These are phyloP conservation scores for Mycotypha africana DNA, from an alignment of 371 early-diverging fungal genomes.

Conservation along the genomic window DNA sequence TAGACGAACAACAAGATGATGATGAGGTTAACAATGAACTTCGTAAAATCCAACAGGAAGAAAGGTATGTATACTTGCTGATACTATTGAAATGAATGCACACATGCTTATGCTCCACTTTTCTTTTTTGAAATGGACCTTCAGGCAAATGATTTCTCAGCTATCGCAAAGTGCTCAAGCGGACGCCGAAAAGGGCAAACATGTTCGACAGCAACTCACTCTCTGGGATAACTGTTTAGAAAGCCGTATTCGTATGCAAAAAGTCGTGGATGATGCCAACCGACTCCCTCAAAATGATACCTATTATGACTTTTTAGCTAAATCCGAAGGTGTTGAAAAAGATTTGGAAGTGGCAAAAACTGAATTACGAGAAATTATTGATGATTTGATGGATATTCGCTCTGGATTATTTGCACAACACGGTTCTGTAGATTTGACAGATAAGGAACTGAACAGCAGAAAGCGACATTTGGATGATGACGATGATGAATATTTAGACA, in stretches of 20 bases:
- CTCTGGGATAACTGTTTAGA: conserved; percentile 88
- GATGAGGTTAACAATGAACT: conserved; percentile 61
- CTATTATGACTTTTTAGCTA: conserved; percentile 27
- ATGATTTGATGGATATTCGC: conserved; percentile 43
- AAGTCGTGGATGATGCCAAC: conserved; percentile 70
- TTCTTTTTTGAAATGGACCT: background rate
- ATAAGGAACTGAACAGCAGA: conserved; percentile 23
- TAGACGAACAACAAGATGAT: conserved; percentile 75
- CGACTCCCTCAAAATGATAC: conserved; percentile 66
- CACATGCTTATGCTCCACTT: background rate
- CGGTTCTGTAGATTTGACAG: conserved; percentile 27
- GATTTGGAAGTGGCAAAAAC: conserved; percentile 26
- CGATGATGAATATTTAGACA: conserved; percentile 46
- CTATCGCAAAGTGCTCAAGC: conserved; percentile 66
- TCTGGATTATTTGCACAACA: conserved; percentile 26
- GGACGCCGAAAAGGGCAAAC: conserved; percentile 86
- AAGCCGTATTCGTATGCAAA: conserved; percentile 86
- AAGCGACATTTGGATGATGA: conserved; percentile 51
- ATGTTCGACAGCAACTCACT: conserved; percentile 75
- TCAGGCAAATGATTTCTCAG: conserved; percentile 57
- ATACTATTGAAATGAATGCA: conserved; percentile 2
- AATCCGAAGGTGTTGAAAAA: conserved; percentile 22
- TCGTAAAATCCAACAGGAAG: conserved; percentile 71
- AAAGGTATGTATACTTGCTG: conserved; percentile 46
- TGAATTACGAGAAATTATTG: conserved; percentile 36